Evolutionary conservation across 2,329 filamentous ascomycete genomes (phyloP).

Genomic region (Colletotrichum tropicicola): DNA sequence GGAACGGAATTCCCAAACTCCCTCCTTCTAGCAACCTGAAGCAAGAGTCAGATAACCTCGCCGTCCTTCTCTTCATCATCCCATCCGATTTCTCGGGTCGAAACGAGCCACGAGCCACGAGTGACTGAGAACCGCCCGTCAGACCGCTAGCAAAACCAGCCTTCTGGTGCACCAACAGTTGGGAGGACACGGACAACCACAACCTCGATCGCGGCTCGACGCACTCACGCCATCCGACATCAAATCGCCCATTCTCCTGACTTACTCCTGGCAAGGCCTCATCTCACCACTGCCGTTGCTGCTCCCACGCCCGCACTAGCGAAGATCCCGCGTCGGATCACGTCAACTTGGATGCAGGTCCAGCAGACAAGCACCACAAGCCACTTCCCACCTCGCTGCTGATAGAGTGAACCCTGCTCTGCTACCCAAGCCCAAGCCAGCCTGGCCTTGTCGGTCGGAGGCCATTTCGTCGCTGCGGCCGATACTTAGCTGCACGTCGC

Average conservation of each 20-base stretch:
- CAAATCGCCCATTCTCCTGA: neutral
- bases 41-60: constrained; percentile 3
- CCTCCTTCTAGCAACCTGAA: too few relatives aligned
- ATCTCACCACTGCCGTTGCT: constrained; percentile 17
- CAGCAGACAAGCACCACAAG: constrained; percentile 29
- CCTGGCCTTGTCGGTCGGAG: constrained; percentile 19
- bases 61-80: constrained; percentile 7
- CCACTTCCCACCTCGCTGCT: constrained; percentile 13
- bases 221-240: neutral
- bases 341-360: constrained; percentile 32
- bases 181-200: constrained; percentile 8
- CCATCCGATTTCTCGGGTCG: constrained; percentile 17
- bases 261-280: constrained; percentile 12
- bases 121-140: neutral
- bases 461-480: constrained; percentile 18
- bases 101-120: constrained; percentile 8
- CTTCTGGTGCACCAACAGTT: neutral
- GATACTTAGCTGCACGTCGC: constrained; percentile 20
- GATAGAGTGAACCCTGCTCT: constrained; percentile 21
- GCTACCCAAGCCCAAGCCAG: constrained; percentile 18
- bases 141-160: constrained; percentile 10
- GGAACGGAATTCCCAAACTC: neutral
- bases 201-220: neutral
- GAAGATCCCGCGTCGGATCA: constrained; percentile 34
- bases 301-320: constrained; percentile 35